phyloP scores from a whole-genome alignment of 805 yeast species.

The Ogataea kodamae region DNA sequence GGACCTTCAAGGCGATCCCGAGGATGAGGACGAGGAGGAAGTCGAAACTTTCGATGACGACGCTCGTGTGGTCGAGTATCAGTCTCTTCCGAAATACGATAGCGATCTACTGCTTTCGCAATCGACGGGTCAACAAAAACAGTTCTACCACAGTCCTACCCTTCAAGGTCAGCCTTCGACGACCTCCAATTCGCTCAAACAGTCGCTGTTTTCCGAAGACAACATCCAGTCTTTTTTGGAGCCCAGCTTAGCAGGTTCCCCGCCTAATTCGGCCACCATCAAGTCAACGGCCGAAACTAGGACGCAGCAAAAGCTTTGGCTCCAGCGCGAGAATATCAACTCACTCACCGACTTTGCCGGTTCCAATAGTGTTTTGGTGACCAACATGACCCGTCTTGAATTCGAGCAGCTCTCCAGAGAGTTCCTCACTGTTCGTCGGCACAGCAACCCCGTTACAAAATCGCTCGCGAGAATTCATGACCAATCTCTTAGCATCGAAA shows the following conservation, averaged over 20 bases:
- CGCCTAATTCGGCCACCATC: constrained; percentile 2
- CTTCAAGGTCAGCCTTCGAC: constrained; percentile 1
- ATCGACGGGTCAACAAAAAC: constrained; percentile 48
- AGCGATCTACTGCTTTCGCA: constrained; percentile 38
- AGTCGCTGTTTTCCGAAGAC: neutral
- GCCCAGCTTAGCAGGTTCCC: constrained; percentile 7
- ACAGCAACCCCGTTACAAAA: constrained; percentile 65
- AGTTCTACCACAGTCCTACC: constrained; percentile 13
- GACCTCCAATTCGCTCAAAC: constrained; percentile 1
- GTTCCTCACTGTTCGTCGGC: constrained; percentile 63
- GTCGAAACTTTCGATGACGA: constrained; percentile 41
- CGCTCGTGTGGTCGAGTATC: constrained; percentile 25
- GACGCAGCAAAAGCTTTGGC: constrained; percentile 82
- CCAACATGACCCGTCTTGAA: constrained; percentile 60
- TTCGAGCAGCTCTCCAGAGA: constrained; percentile 76
- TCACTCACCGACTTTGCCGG: constrained; percentile 56
- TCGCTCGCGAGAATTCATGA: constrained; percentile 50
- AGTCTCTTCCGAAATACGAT: constrained; percentile 19
- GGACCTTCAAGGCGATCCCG: constrained; percentile 26
- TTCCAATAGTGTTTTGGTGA: constrained; percentile 23
- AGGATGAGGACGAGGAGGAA: constrained; percentile 35
- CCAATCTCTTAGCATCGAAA: constrained; percentile 11
- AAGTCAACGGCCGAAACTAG: constrained; percentile 48
- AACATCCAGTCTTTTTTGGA: neutral
- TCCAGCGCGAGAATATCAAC: constrained; percentile 63